Percentiles rank a stretch among this genome's conserved stretches.
These are phyloP conservation scores for Dendrobium officinale DNA, from an alignment of 106 monocot genomes.

Conservation along the genomic window DNA sequence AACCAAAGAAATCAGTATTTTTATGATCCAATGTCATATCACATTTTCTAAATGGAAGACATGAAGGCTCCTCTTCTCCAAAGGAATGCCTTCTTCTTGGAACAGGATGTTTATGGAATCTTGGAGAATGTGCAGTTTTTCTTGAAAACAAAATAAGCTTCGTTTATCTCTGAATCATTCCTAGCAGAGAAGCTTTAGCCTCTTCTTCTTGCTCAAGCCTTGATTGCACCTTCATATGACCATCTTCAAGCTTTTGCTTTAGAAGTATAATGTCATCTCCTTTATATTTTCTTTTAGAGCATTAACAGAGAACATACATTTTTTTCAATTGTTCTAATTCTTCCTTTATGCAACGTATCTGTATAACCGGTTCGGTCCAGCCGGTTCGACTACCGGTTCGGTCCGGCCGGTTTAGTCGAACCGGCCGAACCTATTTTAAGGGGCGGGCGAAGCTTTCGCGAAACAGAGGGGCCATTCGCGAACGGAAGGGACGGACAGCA, in stretches of 20 bases:
- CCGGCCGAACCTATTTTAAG: too few species aligned
- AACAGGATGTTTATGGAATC: slow-evolving; percentile 11
- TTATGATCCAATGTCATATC: slow-evolving; percentile 42
- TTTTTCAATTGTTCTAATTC: slow-evolving; percentile 24
- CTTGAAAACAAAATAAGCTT: slow-evolving; percentile 91
- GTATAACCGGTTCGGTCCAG: too few species aligned
- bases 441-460: too few species aligned
- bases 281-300: slow-evolving; percentile 45
- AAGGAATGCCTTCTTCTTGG: too few species aligned
- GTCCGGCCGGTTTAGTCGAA: too few species aligned
- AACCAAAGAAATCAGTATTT: slow-evolving; percentile 1
- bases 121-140: slow-evolving; percentile 61
- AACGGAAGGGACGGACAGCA: too few species aligned
- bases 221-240: slow-evolving; percentile 80
- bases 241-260: slow-evolving; percentile 97
- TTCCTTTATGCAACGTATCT: slow-evolving; percentile 56
- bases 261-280: slow-evolving; percentile 67
- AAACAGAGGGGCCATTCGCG: too few species aligned
- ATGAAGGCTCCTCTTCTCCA: too few species aligned
- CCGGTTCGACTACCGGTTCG: too few species aligned
- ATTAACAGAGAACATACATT: slow-evolving; percentile 43
- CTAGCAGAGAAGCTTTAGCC: slow-evolving; percentile 82
- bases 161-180: slow-evolving; percentile 77
- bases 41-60: too few species aligned
- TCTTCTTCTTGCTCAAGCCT: slow-evolving; percentile 94